Evolutionary conservation across 129 eudicot species (phyloP), one percentile per base, ranked within the genome.

Genomic region (Flaveria bidentis): DNA sequence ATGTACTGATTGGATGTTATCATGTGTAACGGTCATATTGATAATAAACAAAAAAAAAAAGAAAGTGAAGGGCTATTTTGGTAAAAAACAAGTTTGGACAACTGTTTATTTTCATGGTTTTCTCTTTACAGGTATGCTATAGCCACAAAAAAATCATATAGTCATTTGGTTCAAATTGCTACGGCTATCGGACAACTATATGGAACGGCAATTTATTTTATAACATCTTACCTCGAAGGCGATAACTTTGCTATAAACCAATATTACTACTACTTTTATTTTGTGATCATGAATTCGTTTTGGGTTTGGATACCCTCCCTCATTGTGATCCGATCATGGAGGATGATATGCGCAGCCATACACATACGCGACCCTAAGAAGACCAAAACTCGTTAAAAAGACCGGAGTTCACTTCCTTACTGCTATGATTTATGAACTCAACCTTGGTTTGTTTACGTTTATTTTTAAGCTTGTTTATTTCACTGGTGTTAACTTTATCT

Each of bases 111-210:
- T 17, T 61, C 56, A 3, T 78, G 71, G 56, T 18, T n/a, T 56
- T 65, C 39, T 2, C 47, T 72, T 89, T 36, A 36, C 41, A 93
- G 98, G 88, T 93, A 90, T 64, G 98, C 98, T 18, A 93, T 93
- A 60, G 97, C 93, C 1, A 83, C 86, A 67, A 89, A 88, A 71
- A 91, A 91, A 85, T 69, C 97, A 5, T 93, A 93, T 73, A 85
- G 97, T 46, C 66, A 88, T 64, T 78, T 87, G 55, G 96, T 93
- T 79, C 98, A 91, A 69, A 68, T 93, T 33, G 88, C 90, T 44
- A 86, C 87, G 25, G 73, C 91, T 74, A 78, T 93, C 16, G 98
- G 98, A 49, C 98, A 93, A 82, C 88, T 93, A 23, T 90, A 93
- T 76, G 98, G 98, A 62, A 84, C 92, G 44, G 83, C 75, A 55